Evolutionary conservation across 2,329 filamentous ascomycete genomes (phyloP).

Genomic region (Botrytis fabae): DNA sequence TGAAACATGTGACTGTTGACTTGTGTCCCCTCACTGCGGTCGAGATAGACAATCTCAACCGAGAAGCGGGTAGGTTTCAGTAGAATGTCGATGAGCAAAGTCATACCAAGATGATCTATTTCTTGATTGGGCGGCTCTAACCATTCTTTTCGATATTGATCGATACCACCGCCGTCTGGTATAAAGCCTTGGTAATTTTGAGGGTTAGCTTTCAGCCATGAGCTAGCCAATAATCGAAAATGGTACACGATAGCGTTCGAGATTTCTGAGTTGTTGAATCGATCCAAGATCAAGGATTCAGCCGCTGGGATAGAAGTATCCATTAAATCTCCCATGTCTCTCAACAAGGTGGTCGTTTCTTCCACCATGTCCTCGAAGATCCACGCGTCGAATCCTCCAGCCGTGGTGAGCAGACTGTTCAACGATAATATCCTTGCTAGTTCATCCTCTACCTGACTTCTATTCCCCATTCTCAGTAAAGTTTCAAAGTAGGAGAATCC

Average conservation of each 20-base stretch:
- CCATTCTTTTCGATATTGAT: constrained; percentile 66
- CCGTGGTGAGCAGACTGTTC: constrained; percentile 66
- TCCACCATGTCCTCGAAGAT: constrained; percentile 83
- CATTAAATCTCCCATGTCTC: constrained; percentile 60
- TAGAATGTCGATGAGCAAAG: constrained; percentile 73
- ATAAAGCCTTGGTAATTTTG: constrained; percentile 73
- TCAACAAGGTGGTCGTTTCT: constrained; percentile 68
- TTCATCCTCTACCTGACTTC: constrained; percentile 67
- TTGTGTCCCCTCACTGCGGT: constrained; percentile 75
- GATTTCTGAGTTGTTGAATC: constrained; percentile 73
- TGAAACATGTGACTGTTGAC: constrained; percentile 60
- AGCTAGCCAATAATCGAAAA: constrained; percentile 75
- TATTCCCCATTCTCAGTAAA: constrained; percentile 67
- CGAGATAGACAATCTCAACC: constrained; percentile 88
- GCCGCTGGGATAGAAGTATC: constrained; percentile 47
- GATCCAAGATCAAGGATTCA: constrained; percentile 53
- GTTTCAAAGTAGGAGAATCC: constrained; percentile 92
- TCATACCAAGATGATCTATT: constrained; percentile 87
- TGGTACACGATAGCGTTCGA: constrained; percentile 85
- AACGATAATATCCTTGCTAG: constrained; percentile 69
- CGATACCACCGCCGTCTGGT: constrained; percentile 55
- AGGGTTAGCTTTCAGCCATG: constrained; percentile 77
- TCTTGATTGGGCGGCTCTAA: constrained; percentile 78
- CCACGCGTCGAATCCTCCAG: constrained; percentile 69
- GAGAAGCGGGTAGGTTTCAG: constrained; percentile 76